Percentiles rank a stretch among this genome's conserved stretches.
Evolutionary conservation across 2,329 filamentous ascomycete genomes (phyloP).

Genomic region (Fusarium pininemorale): DNA sequence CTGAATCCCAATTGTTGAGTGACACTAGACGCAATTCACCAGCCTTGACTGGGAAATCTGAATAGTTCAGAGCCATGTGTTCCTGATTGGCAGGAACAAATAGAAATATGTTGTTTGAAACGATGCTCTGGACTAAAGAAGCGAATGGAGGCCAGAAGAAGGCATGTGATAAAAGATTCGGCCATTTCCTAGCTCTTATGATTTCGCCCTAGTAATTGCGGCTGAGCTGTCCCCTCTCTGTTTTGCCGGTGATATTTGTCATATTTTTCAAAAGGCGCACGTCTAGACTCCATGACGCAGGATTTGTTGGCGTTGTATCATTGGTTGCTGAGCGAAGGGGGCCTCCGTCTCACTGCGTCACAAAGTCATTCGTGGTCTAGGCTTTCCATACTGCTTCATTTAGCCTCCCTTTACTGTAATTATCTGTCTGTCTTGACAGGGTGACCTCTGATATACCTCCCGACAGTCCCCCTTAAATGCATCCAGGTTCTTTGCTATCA

Average conservation of each 20-base stretch:
- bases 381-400: neutral
- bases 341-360: neutral
- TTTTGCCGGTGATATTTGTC: no score
- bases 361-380: neutral
- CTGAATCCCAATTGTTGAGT: neutral
- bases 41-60: neutral
- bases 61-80: neutral
- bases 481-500: no score
- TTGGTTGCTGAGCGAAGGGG: neutral
- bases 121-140: no score
- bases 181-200: neutral
- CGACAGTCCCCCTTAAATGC: neutral
- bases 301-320: neutral
- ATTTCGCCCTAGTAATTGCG: neutral
- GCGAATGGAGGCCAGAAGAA: neutral
- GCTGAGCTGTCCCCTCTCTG: neutral
- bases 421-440: neutral
- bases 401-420: fast-evolving
- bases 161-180: no score
- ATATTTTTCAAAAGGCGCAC: no score
- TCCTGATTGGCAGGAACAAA: fast-evolving
- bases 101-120: no score
- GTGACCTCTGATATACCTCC: neutral
- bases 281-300: neutral
- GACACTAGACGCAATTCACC: neutral